Percentiles rank a stretch among this genome's conserved stretches.
phyloP scores from a whole-genome alignment of 345 rosid genomes.

The Euclidium syriacum region DNA sequence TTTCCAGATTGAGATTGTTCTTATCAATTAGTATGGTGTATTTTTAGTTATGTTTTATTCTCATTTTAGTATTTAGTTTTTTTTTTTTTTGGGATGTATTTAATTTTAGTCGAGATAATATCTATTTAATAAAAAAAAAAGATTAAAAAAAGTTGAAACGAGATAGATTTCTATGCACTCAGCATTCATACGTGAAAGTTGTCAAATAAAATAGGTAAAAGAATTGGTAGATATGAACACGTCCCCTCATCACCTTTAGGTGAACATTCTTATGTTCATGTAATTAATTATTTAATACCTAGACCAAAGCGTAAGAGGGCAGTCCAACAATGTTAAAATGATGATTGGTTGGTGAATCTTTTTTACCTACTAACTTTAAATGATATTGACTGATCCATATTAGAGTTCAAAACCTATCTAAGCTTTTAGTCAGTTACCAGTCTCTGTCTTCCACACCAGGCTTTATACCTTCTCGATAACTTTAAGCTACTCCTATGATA shows the following conservation, averaged over 20 bases:
- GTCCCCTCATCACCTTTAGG: constrained; percentile 1
- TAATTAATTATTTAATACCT: not conserved
- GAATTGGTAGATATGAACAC: constrained; percentile 16
- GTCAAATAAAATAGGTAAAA: not conserved
- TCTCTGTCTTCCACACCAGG: constrained; percentile 17
- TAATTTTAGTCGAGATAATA: no score
- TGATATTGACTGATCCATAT: constrained; percentile 17
- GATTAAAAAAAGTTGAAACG: not conserved
- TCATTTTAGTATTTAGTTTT: no score
- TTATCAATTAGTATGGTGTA: no score
- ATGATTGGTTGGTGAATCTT: constrained; percentile 1
- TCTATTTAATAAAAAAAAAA: not conserved
- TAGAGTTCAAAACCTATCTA: constrained; percentile 12
- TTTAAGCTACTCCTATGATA: constrained; percentile 4
- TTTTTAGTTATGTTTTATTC: no score
- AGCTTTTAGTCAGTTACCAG: constrained; percentile 21
- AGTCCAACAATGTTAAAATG: constrained; percentile 3
- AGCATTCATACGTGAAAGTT: not conserved
- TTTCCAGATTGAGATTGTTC: no score
- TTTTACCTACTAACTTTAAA: constrained; percentile 25
- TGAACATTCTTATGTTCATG: constrained; percentile 18
- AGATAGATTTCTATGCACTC: not conserved
- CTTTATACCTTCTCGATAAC: constrained; percentile 3
- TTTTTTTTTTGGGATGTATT: no score
- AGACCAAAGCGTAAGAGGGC: not conserved